Evolutionary conservation across 1,284 basidiomycete species (phyloP), one percentile per base, ranked within the genome.

Genomic region (Boletus smithii): DNA sequence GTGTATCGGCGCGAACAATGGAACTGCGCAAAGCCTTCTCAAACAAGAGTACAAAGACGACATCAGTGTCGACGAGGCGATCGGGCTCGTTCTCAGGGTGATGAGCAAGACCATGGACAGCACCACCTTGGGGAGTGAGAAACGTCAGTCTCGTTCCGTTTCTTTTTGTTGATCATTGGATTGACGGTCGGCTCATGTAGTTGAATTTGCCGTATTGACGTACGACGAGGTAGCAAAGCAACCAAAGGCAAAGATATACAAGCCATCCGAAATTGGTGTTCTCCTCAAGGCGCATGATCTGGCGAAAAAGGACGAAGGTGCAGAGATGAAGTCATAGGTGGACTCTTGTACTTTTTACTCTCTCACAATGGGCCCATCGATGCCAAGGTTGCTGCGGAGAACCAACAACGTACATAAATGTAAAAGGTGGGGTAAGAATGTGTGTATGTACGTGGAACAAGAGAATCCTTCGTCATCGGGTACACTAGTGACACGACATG

Each of bases 61-160:
- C 52, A 87, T 98, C 50, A 74, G 79, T 14, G 77, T 97, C 33
- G 89, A 94, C 62, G 92, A 94, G 46, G 95, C 94, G n/a, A 88
- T 95, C 61, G 85, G 81, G 22, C 76, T 99, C 32, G 93, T 92
- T 41, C 77, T 97, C 58, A 89, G 88, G 73, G 90, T 94, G 44
- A 92, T 99, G 86, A 95, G 93, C 77, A 99, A 98, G 81, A 98
- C 95, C 39, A 97, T 99, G 95, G 95, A 99, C 67, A 94, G 92
- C 55, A 98, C 95, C 24, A 95, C 91, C 43, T 71, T 99, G 53
- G 89, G 93, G 42, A 94, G 91, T 65, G 94, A 97, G 72, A 97
- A 95, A 69, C 73, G 94, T 95, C 55, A 65, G 90, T 77, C 27
- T 38, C 4, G 9, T 9, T 16, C 7, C 1, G 1, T 29, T 22